Evolutionary conservation across 352 stramenopile species (phyloP), one percentile per base, ranked within the genome.

Genomic region (Pilasporangium apinafurcum): DNA sequence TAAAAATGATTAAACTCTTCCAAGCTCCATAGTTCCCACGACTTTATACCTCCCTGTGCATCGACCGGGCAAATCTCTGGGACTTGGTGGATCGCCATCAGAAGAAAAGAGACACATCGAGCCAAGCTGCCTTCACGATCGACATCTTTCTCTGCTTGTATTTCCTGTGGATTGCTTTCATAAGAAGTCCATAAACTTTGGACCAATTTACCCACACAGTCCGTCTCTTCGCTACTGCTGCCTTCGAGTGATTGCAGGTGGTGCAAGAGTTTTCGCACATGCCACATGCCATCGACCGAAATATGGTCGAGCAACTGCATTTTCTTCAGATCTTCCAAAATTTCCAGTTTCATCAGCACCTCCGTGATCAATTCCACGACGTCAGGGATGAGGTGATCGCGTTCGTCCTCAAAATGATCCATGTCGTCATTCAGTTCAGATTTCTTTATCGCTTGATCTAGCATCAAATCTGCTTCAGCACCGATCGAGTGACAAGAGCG

Each of bases 231-330:
- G 12, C 46, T 31, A 22, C 17, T 42, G 14, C 16, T 17, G 13
- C 12, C 16, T 2, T 46, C 48, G 7, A 53, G 25, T 8, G 29
- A 16, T 28, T 83, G 55, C 1, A 86, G 39, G 14, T 51, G 51
- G 8, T 65, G 46, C 5, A 87, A 35, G 13, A 90, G 45, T 21
- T 74, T 41, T 34, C 83, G 72, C 2, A 90, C 29, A 48, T 87
- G 75, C 56, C 78, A 77, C 32, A 90, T 54, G 9, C 73, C 82
- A 41, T 95, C 81, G 10, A 90, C 78, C 35, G 72, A 83, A 53
- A 91, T 77, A 38, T 84, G 62, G 55, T 93, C 83, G 17, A 92
- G 53, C 36, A 81, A 51, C 44, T 95, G 83, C 60, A 93, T 86
- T 46, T 80, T 61, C 63, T 89, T 86, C 4, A 95, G 51, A 43